Base-by-base conservation (phyloP, 1,284 basidiomycete genomes). In the Boletellus sp. region DNA sequence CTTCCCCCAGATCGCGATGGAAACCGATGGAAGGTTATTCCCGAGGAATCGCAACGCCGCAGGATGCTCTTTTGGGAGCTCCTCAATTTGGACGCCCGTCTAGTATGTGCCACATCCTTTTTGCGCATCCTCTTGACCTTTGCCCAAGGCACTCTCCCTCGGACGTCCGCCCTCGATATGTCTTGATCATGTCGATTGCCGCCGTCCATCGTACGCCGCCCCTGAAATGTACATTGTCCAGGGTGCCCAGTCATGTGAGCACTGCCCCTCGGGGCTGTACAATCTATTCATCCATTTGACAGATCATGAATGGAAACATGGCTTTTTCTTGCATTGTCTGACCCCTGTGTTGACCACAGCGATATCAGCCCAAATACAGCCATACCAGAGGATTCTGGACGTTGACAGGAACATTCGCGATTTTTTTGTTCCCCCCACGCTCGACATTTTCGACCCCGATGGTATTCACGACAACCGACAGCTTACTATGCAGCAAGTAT, bases 251-350 rank as follows among this genome's bases (percentile, higher is more conserved):
- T 72, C 78, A 38, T 90, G 88, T 89, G 65, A 62, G 86, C 73
- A 18, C 42, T 30, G 30, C 44, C 28, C n/a, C 57, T 48, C 28
- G 30, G 16, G 37, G 19, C 22, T 50, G 50, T 40, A 39, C 50
- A 13, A 1, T 43, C 33, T 11, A 36, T 50, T 63, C 46, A 49
- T 57, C 50, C 59, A 49, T 51, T 49, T 16, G 22, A 53, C 59
- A 88, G 86, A 87, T 62, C 82, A 82, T 54, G 77, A 85, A 56
- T 89, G 86, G 86, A 89, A 89, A 60, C 85, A 86, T 57, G 69
- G 74, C 0, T 89, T 88, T 65, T 80, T 83, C 57, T 76, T 81
- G 22, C 67, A 82, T 38, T 87, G 85, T 61, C 73, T 87, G 49
- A 80, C 78, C 24, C 78, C 85, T 4, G 79, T 88, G 37, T 73